A percentile compares a stretch with the other conserved stretches of the same genome.
Evolutionary conservation across 192 early-diverging fungal genomes (phyloP).

Genomic region (Coemansia reversa): DNA sequence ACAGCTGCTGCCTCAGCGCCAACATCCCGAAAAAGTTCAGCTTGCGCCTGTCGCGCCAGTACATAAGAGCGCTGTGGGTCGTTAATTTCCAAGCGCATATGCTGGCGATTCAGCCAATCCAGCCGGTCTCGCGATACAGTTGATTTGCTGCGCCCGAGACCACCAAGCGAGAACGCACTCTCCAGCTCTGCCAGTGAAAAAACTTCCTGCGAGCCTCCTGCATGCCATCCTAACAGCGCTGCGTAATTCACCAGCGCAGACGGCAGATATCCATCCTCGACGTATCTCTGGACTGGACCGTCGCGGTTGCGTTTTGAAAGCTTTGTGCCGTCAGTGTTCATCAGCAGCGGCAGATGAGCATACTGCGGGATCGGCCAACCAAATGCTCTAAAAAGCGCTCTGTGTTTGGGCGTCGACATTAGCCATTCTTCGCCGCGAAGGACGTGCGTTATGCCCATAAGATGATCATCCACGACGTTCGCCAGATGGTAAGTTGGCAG

Average conservation of each 20-base stretch:
- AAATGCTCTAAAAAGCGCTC: slow-evolving; percentile 78
- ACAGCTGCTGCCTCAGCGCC: neutral
- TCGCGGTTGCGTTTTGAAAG: slow-evolving; percentile 88
- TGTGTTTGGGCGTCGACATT: slow-evolving; percentile 89
- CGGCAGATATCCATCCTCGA: slow-evolving; percentile 77
- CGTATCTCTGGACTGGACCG: slow-evolving; percentile 67
- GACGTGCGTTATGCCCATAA: slow-evolving; percentile 91
- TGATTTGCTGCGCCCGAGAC: slow-evolving; percentile 49
- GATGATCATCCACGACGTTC: slow-evolving; percentile 90
- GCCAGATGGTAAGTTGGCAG: slow-evolving; percentile 93
- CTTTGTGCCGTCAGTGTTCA: slow-evolving; percentile 80
- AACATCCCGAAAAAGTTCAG: neutral
- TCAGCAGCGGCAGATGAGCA: slow-evolving; percentile 84
- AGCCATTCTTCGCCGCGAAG: slow-evolving; percentile 96
- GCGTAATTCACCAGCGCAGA: slow-evolving; percentile 86
- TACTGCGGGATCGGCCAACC: slow-evolving; percentile 78
- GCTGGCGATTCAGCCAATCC: slow-evolving; percentile 51
- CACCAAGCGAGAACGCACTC: slow-evolving; percentile 24
- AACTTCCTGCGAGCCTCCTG: slow-evolving; percentile 60
- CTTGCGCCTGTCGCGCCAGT: slow-evolving; percentile 17
- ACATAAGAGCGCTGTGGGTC: slow-evolving; percentile 8
- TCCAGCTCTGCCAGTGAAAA: slow-evolving; percentile 56
- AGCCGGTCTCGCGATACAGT: slow-evolving; percentile 44
- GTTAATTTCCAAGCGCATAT: slow-evolving; percentile 29
- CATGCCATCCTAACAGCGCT: slow-evolving; percentile 81